Evolutionary conservation across 495 filamentous ascomycete genomes (phyloP).

Genomic region (Lasiosphaeria ovina): DNA sequence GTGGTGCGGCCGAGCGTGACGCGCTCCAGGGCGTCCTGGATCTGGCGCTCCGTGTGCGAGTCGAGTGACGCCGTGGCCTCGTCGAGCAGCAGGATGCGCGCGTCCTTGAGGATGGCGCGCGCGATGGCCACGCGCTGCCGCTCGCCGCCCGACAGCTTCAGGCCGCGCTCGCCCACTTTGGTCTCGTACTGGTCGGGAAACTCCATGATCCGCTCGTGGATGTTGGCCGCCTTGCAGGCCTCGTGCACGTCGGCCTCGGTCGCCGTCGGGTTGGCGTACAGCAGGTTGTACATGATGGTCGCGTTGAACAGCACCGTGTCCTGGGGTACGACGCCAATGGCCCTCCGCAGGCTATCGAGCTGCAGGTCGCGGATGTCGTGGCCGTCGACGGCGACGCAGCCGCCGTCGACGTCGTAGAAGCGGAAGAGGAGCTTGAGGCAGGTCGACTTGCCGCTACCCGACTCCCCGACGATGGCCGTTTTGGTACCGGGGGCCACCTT

Average conservation of each 20-base stretch:
- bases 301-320: slow-evolving; percentile 95
- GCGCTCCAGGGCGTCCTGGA: slow-evolving; percentile 78
- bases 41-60: slow-evolving; percentile 88
- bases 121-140: slow-evolving; percentile 95
- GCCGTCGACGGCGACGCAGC: slow-evolving; percentile 76
- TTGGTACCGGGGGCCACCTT: slow-evolving; percentile 79
- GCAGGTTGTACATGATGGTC: slow-evolving; percentile 88
- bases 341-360: slow-evolving; percentile 77
- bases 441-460: slow-evolving; percentile 91
- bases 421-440: slow-evolving; percentile 89
- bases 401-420: slow-evolving; percentile 77
- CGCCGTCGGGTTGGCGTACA: slow-evolving; percentile 80
- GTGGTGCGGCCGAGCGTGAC: slow-evolving; percentile 68
- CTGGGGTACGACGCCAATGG: slow-evolving; percentile 93
- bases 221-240: slow-evolving; percentile 84
- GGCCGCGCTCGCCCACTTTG: slow-evolving; percentile 89
- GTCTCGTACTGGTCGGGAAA: slow-evolving; percentile 90
- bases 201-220: slow-evolving; percentile 88
- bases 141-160: slow-evolving; percentile 90
- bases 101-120: slow-evolving; percentile 88
- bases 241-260: slow-evolving; percentile 81
- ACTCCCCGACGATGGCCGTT: slow-evolving; percentile 90
- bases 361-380: slow-evolving; percentile 76
- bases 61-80: slow-evolving; percentile 92
- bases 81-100: slow-evolving; percentile 90